phyloP scores from a whole-genome alignment of 805 yeast genomes.

The Saccharomycopsis guyanensis region DNA sequence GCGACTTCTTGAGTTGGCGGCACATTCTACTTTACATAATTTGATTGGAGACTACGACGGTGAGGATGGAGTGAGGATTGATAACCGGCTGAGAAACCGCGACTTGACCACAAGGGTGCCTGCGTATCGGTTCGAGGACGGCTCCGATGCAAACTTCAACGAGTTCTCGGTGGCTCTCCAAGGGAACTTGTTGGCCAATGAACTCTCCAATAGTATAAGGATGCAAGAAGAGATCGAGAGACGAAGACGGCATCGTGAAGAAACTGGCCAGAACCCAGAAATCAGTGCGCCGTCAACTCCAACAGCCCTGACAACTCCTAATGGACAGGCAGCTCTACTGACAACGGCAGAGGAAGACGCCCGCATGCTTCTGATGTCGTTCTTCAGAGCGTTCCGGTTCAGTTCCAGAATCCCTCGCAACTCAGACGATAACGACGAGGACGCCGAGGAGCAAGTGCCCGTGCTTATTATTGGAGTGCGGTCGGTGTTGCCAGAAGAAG shows the following conservation, averaged over 20 bases:
- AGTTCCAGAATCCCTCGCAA: conserved; percentile 24
- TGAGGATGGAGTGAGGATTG: conserved; percentile 27
- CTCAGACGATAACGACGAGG: conserved; percentile 9
- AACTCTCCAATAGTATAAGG: conserved; percentile 27
- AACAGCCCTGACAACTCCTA: neutral
- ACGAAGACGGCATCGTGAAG: neutral
- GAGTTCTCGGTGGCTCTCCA: conserved; percentile 37
- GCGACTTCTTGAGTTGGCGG: conserved; percentile 36
- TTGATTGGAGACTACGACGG: conserved; percentile 29
- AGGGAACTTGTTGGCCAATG: conserved; percentile 34
- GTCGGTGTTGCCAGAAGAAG: conserved; percentile 27
- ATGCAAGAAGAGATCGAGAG: conserved; percentile 12
- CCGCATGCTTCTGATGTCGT: conserved; percentile 28
- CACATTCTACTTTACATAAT: conserved; percentile 36
- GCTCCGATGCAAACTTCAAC: conserved; percentile 33
- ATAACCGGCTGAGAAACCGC: conserved; percentile 22
- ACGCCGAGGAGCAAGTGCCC: conserved; percentile 30
- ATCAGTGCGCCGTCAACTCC: neutral
- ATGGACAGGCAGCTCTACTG: conserved; percentile 1
- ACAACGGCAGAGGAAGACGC: conserved; percentile 23
- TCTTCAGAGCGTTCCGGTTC: conserved; percentile 39
- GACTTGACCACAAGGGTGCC: conserved; percentile 11
- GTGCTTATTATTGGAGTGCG: conserved; percentile 44
- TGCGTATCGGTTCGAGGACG: conserved; percentile 20
- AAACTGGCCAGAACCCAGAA: neutral